phyloP scores from a whole-genome alignment of 2,329 filamentous ascomycete genomes.

The Leptographium wingfieldii region DNA sequence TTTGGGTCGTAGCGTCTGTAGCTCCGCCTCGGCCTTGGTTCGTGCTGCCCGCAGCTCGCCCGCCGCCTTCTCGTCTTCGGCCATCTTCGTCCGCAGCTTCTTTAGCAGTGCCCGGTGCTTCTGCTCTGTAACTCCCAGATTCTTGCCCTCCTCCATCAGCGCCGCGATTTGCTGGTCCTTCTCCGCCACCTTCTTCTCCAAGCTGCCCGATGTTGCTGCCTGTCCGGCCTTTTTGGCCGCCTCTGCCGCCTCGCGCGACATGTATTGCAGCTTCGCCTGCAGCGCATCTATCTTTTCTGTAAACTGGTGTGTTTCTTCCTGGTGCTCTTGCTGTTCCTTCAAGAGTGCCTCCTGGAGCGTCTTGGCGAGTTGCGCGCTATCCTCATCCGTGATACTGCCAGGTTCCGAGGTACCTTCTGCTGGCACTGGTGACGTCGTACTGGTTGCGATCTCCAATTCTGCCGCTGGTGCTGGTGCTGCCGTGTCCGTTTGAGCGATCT shows the following conservation, averaged over 20 bases:
- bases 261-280: conserved; percentile 79
- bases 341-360: conserved; percentile 24
- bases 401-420: neutral
- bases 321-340: conserved; percentile 40
- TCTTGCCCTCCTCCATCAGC: conserved; percentile 85
- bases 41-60: conserved; percentile 45
- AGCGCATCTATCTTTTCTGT: conserved; percentile 85
- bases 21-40: conserved; percentile 44
- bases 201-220: conserved; percentile 49
- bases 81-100: conserved; percentile 56
- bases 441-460: neutral
- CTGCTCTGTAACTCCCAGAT: conserved; percentile 73
- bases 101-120: conserved; percentile 75
- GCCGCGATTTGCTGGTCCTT: conserved; percentile 84
- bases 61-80: conserved; percentile 52
- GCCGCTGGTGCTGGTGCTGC: neutral
- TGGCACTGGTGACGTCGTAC: neutral
- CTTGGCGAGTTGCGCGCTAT: conserved; percentile 22
- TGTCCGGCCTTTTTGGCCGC: conserved; percentile 56
- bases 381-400: neutral
- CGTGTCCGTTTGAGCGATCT: no score
- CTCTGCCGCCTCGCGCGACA: conserved; percentile 68
- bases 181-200: conserved; percentile 70
- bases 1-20: conserved; percentile 32
- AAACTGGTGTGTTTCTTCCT: conserved; percentile 73